These are phyloP conservation scores for Dalbergia oliveri DNA, from an alignment of 306 rosid species.

Conservation along the genomic window DNA sequence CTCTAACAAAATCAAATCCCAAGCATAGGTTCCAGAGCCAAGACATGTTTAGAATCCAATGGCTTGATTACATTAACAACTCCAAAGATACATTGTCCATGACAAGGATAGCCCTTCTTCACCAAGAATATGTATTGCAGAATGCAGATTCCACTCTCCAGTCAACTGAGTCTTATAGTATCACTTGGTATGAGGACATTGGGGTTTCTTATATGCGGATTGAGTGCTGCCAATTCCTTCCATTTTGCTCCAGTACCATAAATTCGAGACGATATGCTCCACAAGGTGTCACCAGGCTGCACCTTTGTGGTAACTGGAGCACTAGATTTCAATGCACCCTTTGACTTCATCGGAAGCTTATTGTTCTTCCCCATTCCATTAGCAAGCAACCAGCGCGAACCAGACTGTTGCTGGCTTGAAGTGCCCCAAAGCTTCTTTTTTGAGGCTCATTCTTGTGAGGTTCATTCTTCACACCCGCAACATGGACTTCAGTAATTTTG, in stretches of 20 bases:
- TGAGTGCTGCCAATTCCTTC: constrained; percentile 68
- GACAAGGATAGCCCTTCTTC: constrained; percentile 23
- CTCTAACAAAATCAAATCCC: constrained; percentile 18
- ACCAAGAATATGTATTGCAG: constrained; percentile 17
- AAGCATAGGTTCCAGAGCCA: not conserved
- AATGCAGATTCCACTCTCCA: constrained; percentile 18
- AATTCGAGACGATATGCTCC: constrained; percentile 84
- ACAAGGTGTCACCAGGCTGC: constrained; percentile 79
- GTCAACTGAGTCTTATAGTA: constrained; percentile 61
- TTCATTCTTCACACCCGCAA: constrained; percentile 70
- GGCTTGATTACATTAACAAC: constrained; percentile 17
- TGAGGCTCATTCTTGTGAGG: constrained; percentile 44
- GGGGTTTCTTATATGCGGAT: constrained; percentile 78
- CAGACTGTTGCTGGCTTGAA: constrained; percentile 76
- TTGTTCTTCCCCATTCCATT: constrained; percentile 87
- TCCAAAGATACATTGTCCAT: not conserved
- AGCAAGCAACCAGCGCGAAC: constrained; percentile 94
- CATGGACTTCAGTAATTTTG: constrained; percentile 85
- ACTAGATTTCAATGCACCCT: constrained; percentile 60
- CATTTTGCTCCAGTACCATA: constrained; percentile 64
- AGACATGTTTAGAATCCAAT: not conserved
- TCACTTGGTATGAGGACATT: constrained; percentile 70
- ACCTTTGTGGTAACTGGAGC: constrained; percentile 65
- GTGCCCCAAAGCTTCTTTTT: constrained; percentile 82
- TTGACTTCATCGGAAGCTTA: constrained; percentile 75